Percentiles rank a stretch among this genome's conserved stretches.
Evolutionary conservation across 139 green algal genomes (phyloP).

Genomic region (Closterium sp.): DNA sequence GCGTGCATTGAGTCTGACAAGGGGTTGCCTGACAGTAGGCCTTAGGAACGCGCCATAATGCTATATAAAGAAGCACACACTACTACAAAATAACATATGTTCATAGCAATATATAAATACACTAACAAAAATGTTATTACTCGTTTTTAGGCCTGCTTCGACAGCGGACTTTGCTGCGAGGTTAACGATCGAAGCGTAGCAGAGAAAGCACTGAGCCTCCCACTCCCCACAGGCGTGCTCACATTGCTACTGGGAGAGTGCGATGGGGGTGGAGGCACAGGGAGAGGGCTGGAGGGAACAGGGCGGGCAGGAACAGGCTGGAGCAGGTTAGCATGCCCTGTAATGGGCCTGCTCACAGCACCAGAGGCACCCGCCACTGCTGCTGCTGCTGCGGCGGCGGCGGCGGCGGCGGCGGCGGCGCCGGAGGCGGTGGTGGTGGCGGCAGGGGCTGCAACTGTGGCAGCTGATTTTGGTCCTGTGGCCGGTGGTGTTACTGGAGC

Average conservation of each 20-base stretch:
- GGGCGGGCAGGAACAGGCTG: background rate
- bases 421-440: too few species aligned
- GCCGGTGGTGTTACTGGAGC: too few species aligned
- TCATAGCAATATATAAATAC: background rate
- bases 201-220: background rate
- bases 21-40: too few species aligned
- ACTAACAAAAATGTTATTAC: background rate
- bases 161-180: background rate
- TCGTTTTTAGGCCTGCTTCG: background rate
- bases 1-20: too few species aligned
- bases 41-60: too few species aligned
- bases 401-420: too few species aligned
- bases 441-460: too few species aligned
- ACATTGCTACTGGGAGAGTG: background rate
- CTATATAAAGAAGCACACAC: background rate
- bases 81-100: background rate
- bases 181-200: background rate
- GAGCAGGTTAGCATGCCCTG: background rate
- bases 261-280: background rate
- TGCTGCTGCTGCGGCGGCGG: too few species aligned
- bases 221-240: background rate
- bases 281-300: background rate
- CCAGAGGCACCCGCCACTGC: background rate
- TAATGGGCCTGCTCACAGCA: background rate
- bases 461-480: too few species aligned